Evolutionary conservation across 2,329 filamentous ascomycete species (phyloP).

Genomic region (Aspergillus brasiliensis): DNA sequence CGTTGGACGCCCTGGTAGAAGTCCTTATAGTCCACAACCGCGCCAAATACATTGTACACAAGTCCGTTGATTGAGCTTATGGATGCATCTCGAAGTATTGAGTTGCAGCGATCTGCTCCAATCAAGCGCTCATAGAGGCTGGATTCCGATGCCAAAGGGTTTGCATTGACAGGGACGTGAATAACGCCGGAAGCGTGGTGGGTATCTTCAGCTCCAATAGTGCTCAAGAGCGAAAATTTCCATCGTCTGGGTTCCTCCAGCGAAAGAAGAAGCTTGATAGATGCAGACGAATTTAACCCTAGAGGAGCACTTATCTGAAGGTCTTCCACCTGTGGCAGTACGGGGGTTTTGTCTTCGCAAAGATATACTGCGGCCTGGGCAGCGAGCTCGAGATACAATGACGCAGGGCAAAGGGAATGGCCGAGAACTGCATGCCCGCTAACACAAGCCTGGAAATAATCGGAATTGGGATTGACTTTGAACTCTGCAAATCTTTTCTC

Average conservation of each 20-base stretch:
- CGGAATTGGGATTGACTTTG: background rate
- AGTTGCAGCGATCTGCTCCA: background rate
- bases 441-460: background rate
- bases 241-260: background rate
- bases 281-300: background rate
- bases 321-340: background rate
- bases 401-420: conserved; percentile 1
- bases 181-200: background rate
- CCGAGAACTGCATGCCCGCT: conserved; percentile 5
- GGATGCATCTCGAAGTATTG: background rate
- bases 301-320: background rate
- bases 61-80: background rate
- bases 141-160: background rate
- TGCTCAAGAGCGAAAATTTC: background rate
- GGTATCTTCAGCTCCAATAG: background rate
- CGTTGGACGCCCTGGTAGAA: background rate
- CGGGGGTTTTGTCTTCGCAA: background rate
- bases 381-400: conserved; percentile 4
- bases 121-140: background rate
- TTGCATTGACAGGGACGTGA: background rate
- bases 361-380: background rate
- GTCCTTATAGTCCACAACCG: background rate
- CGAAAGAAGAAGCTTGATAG: background rate
- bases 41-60: background rate
- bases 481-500: background rate